Conservation (phyloP, 2,329 filamentous ascomycete genomes). For the Ophiognomonia clavigignenti-juglandacearum region DNA sequence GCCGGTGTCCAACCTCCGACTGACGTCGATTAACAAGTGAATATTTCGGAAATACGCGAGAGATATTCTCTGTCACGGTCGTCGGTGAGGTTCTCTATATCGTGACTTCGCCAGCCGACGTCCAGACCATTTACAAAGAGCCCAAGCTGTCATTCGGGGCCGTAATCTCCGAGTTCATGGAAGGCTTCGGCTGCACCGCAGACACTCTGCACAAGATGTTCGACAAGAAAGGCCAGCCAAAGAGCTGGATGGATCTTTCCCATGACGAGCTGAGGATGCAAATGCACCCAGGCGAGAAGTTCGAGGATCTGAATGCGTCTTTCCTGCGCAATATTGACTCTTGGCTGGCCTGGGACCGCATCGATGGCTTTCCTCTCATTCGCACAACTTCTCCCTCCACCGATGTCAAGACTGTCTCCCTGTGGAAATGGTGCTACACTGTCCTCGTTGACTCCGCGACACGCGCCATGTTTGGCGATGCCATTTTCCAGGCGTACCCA, state of each 20-base stretch:
- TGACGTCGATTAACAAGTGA: not conserved
- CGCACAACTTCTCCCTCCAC: not conserved
- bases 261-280: too few relatives aligned
- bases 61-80: constrained; percentile 3
- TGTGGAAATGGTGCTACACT: constrained; percentile 1
- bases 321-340: not conserved
- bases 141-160: constrained; percentile 1
- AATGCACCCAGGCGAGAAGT: constrained; percentile 4
- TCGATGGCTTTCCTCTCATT: not conserved
- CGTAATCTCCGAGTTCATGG: not conserved
- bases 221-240: not conserved
- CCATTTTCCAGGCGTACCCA: not conserved
- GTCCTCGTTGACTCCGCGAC: constrained; percentile 2
- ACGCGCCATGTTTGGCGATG: not conserved
- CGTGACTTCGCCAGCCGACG: not conserved
- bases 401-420: not conserved
- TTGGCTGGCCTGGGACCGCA: not conserved
- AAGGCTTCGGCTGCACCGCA: not conserved
- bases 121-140: not conserved
- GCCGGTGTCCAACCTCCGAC: not conserved
- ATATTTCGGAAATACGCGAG: constrained; percentile 6
- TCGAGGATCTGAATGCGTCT: not conserved
- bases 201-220: constrained; percentile 3
- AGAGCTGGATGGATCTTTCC: too few relatives aligned
- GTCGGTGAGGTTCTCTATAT: constrained; percentile 3